Conservation (phyloP, 176 grass and related monocot genomes). For the Avena atlantica region DNA sequence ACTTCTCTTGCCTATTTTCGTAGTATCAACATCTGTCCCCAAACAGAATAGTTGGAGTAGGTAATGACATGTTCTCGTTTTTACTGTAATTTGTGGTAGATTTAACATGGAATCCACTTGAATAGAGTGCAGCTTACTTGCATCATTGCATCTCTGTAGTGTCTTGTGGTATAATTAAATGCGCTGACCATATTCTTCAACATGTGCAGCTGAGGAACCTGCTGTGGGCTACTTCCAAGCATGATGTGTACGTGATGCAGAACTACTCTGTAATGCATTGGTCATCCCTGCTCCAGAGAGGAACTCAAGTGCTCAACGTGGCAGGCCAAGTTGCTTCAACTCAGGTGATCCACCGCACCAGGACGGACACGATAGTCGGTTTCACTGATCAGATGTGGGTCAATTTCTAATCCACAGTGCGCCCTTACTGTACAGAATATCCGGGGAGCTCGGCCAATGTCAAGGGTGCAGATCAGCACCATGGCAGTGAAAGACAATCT, state of each 20-base stretch:
- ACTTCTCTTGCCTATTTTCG: neutral
- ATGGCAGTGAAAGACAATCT: conserved; percentile 76
- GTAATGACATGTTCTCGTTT: neutral
- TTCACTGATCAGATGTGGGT: too few relatives aligned
- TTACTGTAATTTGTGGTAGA: neutral
- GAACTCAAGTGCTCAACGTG: conserved; percentile 68
- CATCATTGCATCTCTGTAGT: conserved; percentile 7
- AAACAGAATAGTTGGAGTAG: neutral
- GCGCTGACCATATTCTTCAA: neutral
- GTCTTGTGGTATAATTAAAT: neutral
- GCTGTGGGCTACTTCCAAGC: conserved; percentile 81
- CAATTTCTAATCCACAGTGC: neutral
- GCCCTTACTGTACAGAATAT: conserved; percentile 41
- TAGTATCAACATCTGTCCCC: neutral
- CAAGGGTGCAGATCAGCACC: conserved; percentile 80
- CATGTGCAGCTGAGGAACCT: conserved; percentile 78
- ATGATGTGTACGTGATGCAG: conserved; percentile 80
- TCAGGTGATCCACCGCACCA: conserved; percentile 34
- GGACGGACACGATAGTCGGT: neutral
- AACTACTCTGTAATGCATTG: conserved; percentile 88
- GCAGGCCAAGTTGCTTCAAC: conserved; percentile 46
- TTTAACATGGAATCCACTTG: neutral
- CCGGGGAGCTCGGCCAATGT: conserved; percentile 45
- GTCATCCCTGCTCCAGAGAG: conserved; percentile 64
- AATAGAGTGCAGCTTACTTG: neutral